A percentile compares a stretch with the other conserved stretches of the same genome.
phyloP scores from a whole-genome alignment of 2,329 filamentous ascomycete genomes.

The Diaporthe caulivora region DNA sequence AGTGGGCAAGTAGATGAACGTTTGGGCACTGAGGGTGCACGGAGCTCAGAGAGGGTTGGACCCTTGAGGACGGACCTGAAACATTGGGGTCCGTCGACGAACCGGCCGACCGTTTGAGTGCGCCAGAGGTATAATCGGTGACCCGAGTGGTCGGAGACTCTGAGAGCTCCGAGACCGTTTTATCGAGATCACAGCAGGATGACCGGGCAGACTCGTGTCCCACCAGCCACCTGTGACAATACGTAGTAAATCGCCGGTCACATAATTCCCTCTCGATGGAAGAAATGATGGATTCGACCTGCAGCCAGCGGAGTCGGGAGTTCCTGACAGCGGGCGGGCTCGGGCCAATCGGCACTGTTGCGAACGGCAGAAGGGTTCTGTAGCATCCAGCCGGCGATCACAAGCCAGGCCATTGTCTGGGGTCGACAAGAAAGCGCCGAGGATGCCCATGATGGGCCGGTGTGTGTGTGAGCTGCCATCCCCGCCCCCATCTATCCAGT shows the following conservation, averaged over 20 bases:
- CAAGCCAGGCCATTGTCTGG: neutral
- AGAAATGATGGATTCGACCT: neutral
- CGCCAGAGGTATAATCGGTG: neutral
- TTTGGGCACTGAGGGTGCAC: neutral
- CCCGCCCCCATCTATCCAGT: conserved; percentile 3
- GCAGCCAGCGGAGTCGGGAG: neutral
- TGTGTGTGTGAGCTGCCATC: neutral
- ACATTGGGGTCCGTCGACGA: conserved; percentile 4
- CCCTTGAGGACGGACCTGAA: conserved; percentile 13
- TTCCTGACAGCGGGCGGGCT: neutral
- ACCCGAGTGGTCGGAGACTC: conserved; percentile 18
- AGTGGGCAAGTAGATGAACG: conserved; percentile 13
- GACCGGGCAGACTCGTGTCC: neutral
- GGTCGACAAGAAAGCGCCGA: conserved; percentile 10
- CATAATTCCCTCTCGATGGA: neutral
- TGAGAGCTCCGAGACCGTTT: conserved; percentile 25
- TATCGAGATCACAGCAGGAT: neutral
- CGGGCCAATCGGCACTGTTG: conserved; percentile 14
- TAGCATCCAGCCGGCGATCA: conserved; percentile 8
- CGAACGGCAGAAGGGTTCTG: conserved; percentile 5
- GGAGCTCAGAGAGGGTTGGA: conserved; percentile 1
- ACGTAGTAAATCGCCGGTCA: neutral
- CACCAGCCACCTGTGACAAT: neutral
- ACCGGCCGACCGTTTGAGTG: conserved; percentile 8
- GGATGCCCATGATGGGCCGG: neutral